phyloP scores from a whole-genome alignment of 805 yeast species.

The Brettanomyces custersianus region DNA sequence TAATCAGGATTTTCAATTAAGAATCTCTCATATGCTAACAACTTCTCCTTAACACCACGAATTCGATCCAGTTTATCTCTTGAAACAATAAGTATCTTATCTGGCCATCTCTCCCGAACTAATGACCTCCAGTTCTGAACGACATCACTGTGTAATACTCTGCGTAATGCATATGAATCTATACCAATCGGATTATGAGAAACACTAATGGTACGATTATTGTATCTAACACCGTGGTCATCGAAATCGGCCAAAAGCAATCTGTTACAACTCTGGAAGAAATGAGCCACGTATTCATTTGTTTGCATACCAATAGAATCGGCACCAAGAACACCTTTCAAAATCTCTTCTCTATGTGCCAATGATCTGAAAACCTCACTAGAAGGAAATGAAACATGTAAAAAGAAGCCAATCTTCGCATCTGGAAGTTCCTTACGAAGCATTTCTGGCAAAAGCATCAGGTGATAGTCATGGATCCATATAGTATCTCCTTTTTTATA shows the following conservation, averaged over 20 bases:
- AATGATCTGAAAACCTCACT: constrained; percentile 91
- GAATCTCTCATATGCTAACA: constrained; percentile 79
- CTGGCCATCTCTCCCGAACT: constrained; percentile 72
- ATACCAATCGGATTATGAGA: constrained; percentile 70
- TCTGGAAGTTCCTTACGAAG: constrained; percentile 64
- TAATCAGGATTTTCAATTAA: constrained; percentile 63
- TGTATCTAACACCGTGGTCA: constrained; percentile 48
- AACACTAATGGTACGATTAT: constrained; percentile 48
- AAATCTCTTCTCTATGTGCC: constrained; percentile 71
- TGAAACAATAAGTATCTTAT: constrained; percentile 64
- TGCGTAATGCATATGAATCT: constrained; percentile 50
- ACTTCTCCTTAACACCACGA: constrained; percentile 81
- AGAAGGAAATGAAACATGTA: constrained; percentile 93
- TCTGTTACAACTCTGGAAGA: constrained; percentile 81
- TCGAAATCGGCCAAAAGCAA: constrained; percentile 77
- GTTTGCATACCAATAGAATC: constrained; percentile 86
- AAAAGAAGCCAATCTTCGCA: constrained; percentile 84
- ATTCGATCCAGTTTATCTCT: constrained; percentile 84
- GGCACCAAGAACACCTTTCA: constrained; percentile 83
- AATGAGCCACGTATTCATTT: constrained; percentile 88
- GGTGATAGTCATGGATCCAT: constrained; percentile 94
- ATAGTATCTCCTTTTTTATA: constrained; percentile 71
- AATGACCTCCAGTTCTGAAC: constrained; percentile 59
- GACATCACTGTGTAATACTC: constrained; percentile 31
- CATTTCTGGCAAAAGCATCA: constrained; percentile 80